Evolutionary conservation across 495 filamentous ascomycete genomes (phyloP), one percentile per base, ranked within the genome.

Genomic region (Pseudomonodictys pantanalensis): DNA sequence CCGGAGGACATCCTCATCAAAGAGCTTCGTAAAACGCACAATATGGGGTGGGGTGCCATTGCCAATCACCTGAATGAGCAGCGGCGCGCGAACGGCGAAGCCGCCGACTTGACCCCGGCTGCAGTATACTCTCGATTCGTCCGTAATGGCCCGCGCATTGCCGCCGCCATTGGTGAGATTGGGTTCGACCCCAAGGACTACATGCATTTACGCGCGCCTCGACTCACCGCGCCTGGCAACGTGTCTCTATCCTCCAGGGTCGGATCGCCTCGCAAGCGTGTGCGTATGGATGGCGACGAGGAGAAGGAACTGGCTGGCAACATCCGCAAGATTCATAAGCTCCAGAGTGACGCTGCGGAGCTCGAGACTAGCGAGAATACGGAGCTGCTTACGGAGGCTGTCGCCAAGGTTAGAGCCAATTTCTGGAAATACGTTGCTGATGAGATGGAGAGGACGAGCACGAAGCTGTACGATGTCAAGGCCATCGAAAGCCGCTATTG

Each of bases 71-170:
- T 73, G n/a, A 73, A 72, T 48, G 41, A 60, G 0, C 24, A 58
- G 35, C 66, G 70, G 22, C 30, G 53, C 50, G 41, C 39, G 23
- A n/a, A 18, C 15, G 68, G 68, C 50, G 26, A 55, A 29, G 6
- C 26, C 18, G 10, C 58, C 15, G 54, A 23, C 6, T 43, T 72
- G 12, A 71, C 70, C 8, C 48, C 58, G 9, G 55, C 69, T 6
- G 67, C 66, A 0, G 64, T 70, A 20, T 73, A 73, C 46, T 48
- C 29, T 6, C 71, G 71, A 41, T 73, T 71, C 58, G 61, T 67
- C 15, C 71, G 71, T 42, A 73, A 73, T 42, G 50, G 45, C 2
- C 61, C 59, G 6, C 32, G 49, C 6, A 64, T 72, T 25, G 70
- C 70, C 9, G 46, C 58, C 28, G 30, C 45, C 25, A 35, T 39